phyloP scores from a whole-genome alignment of 179 eudicot species.

The Camellia oleifera region DNA sequence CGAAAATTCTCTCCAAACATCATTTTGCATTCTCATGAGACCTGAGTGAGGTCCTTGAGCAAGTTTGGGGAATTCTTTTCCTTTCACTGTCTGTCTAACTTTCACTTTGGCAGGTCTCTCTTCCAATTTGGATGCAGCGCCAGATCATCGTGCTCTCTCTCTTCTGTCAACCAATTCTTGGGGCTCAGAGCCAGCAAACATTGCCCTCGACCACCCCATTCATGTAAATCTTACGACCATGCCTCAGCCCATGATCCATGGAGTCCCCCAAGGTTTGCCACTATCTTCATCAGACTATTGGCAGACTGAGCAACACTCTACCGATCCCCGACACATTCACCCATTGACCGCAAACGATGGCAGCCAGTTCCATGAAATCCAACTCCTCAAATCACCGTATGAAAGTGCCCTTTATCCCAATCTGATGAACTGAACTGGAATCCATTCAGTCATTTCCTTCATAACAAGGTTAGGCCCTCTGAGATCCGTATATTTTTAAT shows the following conservation, averaged over 20 bases:
- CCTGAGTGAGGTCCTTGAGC: too few species aligned
- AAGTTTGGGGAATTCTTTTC: background rate
- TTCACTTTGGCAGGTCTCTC: conserved; percentile 46
- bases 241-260: conserved; percentile 30
- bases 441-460: background rate
- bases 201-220: conserved; percentile 31
- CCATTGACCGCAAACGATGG: conserved; percentile 13
- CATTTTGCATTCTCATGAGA: too few species aligned
- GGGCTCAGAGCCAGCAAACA: conserved; percentile 44
- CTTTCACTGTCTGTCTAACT: background rate
- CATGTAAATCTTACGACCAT: conserved; percentile 30
- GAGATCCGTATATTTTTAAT: background rate
- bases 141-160: conserved; percentile 93
- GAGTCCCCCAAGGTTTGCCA: conserved; percentile 39
- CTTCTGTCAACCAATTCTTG: conserved; percentile 95
- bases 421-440: conserved; percentile 24
- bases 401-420: conserved; percentile 43
- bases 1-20: too few species aligned
- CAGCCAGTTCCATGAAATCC: conserved; percentile 35
- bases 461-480: background rate
- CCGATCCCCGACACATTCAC: conserved; percentile 9
- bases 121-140: conserved; percentile 52
- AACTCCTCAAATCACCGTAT: conserved; percentile 53
- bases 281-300: conserved; percentile 48
- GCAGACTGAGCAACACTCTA: conserved; percentile 39